phyloP scores from a whole-genome alignment of 2,329 filamentous ascomycete genomes.

The Neocatenulostroma microsporum region DNA sequence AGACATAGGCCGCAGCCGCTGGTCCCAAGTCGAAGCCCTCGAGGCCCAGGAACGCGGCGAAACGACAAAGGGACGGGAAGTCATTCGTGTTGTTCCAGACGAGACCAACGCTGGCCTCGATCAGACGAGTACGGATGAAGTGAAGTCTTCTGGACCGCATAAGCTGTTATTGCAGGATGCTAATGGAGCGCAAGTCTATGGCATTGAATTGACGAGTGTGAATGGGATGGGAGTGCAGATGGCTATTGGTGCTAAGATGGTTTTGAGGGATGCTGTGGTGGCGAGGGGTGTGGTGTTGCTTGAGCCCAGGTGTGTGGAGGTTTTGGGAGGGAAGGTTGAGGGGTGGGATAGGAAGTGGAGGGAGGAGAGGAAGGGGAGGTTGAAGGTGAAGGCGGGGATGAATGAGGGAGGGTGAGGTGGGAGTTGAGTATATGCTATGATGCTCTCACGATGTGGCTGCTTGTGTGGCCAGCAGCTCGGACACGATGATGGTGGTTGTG shows the following conservation, averaged over 20 bases:
- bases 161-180: slow-evolving; percentile 77
- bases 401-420: slow-evolving; percentile 11
- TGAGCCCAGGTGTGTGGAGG: slow-evolving; percentile 56
- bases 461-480: no score
- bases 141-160: slow-evolving; percentile 53
- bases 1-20: slow-evolving; percentile 69
- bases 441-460: no score
- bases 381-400: slow-evolving; percentile 46
- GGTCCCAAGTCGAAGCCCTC: slow-evolving; percentile 80
- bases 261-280: slow-evolving; percentile 60
- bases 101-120: slow-evolving; percentile 37
- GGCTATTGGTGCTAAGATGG: slow-evolving; percentile 71
- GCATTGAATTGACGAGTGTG: slow-evolving; percentile 62
- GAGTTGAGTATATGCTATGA: no score
- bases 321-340: slow-evolving; percentile 86
- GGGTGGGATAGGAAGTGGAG: slow-evolving; percentile 70
- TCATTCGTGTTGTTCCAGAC: slow-evolving; percentile 62
- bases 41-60: slow-evolving; percentile 68
- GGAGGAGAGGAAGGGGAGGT: slow-evolving; percentile 58
- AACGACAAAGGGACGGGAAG: slow-evolving; percentile 65
- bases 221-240: slow-evolving; percentile 57
- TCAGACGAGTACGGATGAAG: slow-evolving; percentile 11
- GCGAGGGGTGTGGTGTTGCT: slow-evolving; percentile 73
- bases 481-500: no score
- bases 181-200: slow-evolving; percentile 60